A percentile compares a stretch with the other conserved stretches of the same genome.
Evolutionary conservation across 495 filamentous ascomycete species (phyloP).

Genomic region (Penicillium argentinense): DNA sequence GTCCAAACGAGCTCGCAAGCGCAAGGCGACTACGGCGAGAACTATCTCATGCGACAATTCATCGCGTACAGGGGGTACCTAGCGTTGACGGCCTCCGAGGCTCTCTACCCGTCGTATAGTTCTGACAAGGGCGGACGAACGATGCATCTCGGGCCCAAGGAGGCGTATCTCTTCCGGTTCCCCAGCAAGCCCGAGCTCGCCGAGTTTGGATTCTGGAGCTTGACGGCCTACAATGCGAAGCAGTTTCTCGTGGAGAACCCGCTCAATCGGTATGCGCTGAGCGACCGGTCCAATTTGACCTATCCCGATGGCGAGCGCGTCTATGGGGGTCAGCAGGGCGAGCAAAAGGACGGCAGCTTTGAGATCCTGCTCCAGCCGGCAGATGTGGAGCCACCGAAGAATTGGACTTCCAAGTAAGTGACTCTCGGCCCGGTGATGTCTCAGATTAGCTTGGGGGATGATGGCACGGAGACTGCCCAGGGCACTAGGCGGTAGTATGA

Average conservation of each 20-base stretch:
- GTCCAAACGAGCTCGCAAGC: neutral
- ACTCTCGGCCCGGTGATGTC: no score
- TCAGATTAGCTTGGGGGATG: no score
- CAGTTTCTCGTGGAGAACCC: constrained; percentile 27
- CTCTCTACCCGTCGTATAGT: constrained; percentile 1
- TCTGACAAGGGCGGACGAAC: neutral
- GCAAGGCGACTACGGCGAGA: neutral
- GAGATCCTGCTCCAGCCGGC: constrained; percentile 29
- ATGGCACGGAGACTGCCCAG: no score
- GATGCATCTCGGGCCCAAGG: constrained; percentile 1
- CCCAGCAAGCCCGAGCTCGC: constrained; percentile 27
- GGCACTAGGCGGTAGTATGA: no score
- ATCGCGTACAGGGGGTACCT: neutral
- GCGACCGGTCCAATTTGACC: constrained; percentile 31
- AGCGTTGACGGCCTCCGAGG: neutral
- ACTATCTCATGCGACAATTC: neutral
- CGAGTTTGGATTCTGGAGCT: constrained; percentile 34
- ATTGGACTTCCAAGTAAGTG: constrained; percentile 23
- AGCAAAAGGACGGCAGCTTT: neutral
- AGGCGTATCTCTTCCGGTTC: constrained; percentile 29
- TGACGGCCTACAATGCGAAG: constrained; percentile 29
- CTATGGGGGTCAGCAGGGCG: no score
- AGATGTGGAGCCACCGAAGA: constrained; percentile 26
- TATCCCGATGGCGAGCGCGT: constrained; percentile 27
- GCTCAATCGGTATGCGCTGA: constrained; percentile 23